Evolutionary conservation across 2,329 filamentous ascomycete genomes (phyloP), one percentile per base, ranked within the genome.

Genomic region (Colletotrichum sp.): DNA sequence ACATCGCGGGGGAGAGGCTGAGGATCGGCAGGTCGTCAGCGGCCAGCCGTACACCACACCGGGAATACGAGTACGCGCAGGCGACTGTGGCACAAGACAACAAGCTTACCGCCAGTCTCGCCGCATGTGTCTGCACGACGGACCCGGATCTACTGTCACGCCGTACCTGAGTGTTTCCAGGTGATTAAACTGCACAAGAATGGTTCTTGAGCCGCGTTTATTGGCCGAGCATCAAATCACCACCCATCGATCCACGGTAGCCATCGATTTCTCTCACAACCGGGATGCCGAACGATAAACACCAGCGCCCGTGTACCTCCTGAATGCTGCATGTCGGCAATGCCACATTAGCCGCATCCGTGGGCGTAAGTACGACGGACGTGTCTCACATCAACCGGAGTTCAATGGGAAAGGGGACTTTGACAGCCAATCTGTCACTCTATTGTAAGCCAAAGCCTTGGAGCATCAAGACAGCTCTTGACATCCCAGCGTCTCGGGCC

Each of bases 41-140:
- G n/a, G 69, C 26, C 55, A 55, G 39, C 63, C 63, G 39, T 63
- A 30, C 62, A 64, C 39, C 34, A 52, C 21, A 28, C 59, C 32
- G 57, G n/a, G 30, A 60, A 76, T 76, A 76, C 73, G 64, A 76
- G 73, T 72, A 68, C 59, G 59, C 64, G 64, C 32, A 62, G 24
- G 64, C 26, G 73, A 10, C 55, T 59, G 57, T 67, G 30, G 28
- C 34, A 68, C 55, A 68, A 68, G 21, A 21, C 49, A 66, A 64
- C 32, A 59, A 30, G 62, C 30, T 36, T 64, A 16, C 34, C 15
- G 32, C 30, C 21, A 32, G 32, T 26, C n/a, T 30, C 62, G 21
- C 62, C n/a, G 28, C 28, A 21, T 32, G 30, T 28, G 6, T 26
- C 73, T 69, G 64, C 59, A 68, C 63, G 62, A 26, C n/a, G n/a